Evolutionary conservation across 148 eudicot species (phyloP).

Genomic region (Selenicereus undatus): DNA sequence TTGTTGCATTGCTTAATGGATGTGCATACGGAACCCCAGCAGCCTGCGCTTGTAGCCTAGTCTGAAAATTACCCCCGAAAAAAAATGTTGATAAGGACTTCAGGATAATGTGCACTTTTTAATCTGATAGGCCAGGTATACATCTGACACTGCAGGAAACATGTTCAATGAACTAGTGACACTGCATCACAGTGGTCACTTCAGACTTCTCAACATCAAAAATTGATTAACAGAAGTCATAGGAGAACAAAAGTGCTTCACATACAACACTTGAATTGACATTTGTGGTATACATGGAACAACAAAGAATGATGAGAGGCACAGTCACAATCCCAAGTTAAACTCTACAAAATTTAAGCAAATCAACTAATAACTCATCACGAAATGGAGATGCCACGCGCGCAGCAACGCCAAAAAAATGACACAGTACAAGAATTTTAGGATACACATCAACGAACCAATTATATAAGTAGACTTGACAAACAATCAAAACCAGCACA

Average conservation of each 20-base stretch:
- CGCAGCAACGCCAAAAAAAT: background rate
- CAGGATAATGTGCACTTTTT: background rate
- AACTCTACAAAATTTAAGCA: background rate
- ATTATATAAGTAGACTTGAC: background rate
- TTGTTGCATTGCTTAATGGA: slow-evolving; percentile 70
- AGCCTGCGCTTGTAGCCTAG: slow-evolving; percentile 98
- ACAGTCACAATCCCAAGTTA: background rate
- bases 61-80: slow-evolving; percentile 39
- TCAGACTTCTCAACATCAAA: background rate
- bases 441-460: background rate
- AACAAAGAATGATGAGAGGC: background rate
- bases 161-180: background rate
- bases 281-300: background rate
- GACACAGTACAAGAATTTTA: background rate
- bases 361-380: background rate
- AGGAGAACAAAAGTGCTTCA: background rate
- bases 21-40: slow-evolving; percentile 88
- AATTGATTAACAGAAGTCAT: background rate
- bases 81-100: background rate
- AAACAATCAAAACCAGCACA: background rate
- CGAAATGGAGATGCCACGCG: background rate
- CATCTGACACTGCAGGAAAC: background rate
- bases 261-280: background rate
- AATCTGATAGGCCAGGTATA: background rate
- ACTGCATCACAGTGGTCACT: background rate